phyloP scores from a whole-genome alignment of 176 grass and related monocot species.

The Musa troglodytarum region DNA sequence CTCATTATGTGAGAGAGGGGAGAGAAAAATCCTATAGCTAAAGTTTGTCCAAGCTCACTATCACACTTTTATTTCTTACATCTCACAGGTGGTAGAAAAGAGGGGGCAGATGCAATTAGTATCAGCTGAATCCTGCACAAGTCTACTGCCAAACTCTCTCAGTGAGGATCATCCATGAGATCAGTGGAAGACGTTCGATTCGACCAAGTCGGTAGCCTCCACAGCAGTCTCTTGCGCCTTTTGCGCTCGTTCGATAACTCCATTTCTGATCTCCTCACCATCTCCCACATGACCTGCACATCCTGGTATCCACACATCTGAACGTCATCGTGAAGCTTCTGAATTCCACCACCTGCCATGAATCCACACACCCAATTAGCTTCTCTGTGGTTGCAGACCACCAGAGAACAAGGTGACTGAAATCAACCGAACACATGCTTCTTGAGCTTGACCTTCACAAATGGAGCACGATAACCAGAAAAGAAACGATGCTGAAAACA shows the following conservation, averaged over 20 bases:
- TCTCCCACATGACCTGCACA: conserved; percentile 15
- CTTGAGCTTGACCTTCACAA: no score
- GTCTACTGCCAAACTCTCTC: background rate
- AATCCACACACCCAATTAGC: background rate
- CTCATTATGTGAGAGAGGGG: background rate
- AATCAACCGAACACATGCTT: background rate
- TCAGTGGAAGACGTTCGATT: background rate
- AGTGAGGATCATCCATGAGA: conserved; percentile 1
- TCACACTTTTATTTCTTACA: background rate
- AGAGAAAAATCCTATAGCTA: background rate
- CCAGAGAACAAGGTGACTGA: background rate
- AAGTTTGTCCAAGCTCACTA: background rate
- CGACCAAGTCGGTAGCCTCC: background rate
- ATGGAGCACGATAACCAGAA: no score
- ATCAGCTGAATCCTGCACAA: background rate
- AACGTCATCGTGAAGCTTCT: conserved; percentile 2
- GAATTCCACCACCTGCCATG: background rate
- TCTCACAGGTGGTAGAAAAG: background rate
- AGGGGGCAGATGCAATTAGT: no score
- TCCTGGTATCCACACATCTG: conserved; percentile 14
- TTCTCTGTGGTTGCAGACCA: no score
- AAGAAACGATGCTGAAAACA: no score
- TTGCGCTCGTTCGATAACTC: background rate
- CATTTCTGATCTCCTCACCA: background rate
- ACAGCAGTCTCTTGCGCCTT: background rate